A percentile compares a stretch with the other conserved stretches of the same genome.
These are phyloP conservation scores for Debaryomyces sp. DNA, from an alignment of 1,139 yeast species.

Conservation along the genomic window DNA sequence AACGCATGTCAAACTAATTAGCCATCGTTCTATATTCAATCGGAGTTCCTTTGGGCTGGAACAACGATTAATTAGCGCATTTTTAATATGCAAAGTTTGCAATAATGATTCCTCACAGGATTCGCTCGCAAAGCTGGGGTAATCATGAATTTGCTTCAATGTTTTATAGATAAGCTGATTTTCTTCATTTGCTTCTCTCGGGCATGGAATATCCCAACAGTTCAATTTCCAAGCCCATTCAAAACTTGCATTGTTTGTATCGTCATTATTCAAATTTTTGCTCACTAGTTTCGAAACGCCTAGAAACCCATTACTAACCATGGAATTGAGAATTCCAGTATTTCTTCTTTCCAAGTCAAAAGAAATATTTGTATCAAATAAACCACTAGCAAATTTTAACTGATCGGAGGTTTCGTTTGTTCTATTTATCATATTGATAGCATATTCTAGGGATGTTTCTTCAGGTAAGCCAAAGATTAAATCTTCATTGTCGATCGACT, in stretches of 20 bases:
- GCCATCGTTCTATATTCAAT: slow-evolving; percentile 25
- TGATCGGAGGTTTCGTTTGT: slow-evolving; percentile 39
- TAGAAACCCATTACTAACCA: slow-evolving; percentile 48
- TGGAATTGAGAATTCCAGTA: slow-evolving; percentile 32
- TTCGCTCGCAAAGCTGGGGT: slow-evolving; percentile 18
- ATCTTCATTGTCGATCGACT: slow-evolving; percentile 60
- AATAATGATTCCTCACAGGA: slow-evolving; percentile 23
- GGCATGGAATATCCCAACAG: slow-evolving; percentile 67
- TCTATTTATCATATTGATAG: slow-evolving; percentile 44
- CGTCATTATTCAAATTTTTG: slow-evolving; percentile 12
- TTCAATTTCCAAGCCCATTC: slow-evolving; percentile 73
- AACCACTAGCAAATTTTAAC: slow-evolving; percentile 60
- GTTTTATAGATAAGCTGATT: slow-evolving; percentile 50
- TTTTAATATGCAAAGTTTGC: slow-evolving; percentile 19
- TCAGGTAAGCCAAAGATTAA: slow-evolving; percentile 64
- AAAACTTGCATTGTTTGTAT: slow-evolving; percentile 17
- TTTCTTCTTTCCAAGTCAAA: slow-evolving; percentile 16
- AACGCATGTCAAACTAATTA: slow-evolving; percentile 40
- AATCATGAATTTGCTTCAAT: slow-evolving; percentile 44
- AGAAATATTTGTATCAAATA: slow-evolving; percentile 48
- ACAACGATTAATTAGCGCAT: slow-evolving; percentile 8
- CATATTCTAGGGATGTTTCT: slow-evolving; percentile 53
- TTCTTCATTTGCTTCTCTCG: slow-evolving; percentile 30
- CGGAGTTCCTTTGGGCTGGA: slow-evolving; percentile 20
- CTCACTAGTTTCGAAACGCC: slow-evolving; percentile 49